Conservation (phyloP, 2,329 filamentous ascomycete genomes). For the Fusarium mangiferae region DNA sequence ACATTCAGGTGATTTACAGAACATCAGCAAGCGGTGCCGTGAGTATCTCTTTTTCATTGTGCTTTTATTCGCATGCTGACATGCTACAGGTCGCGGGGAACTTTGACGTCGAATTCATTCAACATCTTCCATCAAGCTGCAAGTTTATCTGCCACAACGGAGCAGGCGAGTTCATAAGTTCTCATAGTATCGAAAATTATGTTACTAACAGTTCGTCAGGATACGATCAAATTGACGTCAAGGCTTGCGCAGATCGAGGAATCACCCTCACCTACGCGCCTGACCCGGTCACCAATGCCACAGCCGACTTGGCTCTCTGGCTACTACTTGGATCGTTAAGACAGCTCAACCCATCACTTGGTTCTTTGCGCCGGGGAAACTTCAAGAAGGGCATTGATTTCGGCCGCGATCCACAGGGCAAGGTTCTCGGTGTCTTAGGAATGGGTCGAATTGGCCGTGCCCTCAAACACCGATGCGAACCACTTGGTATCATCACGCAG, state of each 20-base stretch:
- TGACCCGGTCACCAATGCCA: slow-evolving; percentile 74
- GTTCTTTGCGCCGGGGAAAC: slow-evolving; percentile 65
- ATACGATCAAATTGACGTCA: slow-evolving; percentile 76
- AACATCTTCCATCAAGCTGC: slow-evolving; percentile 12
- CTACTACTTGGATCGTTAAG: slow-evolving; percentile 76
- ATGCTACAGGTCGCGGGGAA: slow-evolving; percentile 21
- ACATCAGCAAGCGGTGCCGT: slow-evolving; percentile 40
- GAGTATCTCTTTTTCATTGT: not conserved
- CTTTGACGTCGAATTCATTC: slow-evolving; percentile 28
- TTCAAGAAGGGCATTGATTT: slow-evolving; percentile 66
- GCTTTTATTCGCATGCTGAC: too few relatives aligned
- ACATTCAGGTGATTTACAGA: slow-evolving; percentile 34
- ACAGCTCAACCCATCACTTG: slow-evolving; percentile 70
- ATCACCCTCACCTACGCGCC: slow-evolving; percentile 76
- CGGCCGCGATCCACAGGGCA: slow-evolving; percentile 75
- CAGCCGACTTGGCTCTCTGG: slow-evolving; percentile 77
- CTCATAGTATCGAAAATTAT: not conserved
- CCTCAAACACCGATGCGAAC: slow-evolving; percentile 58
- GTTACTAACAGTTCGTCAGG: slow-evolving; percentile 49
- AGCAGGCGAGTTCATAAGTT: not conserved
- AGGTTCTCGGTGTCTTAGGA: slow-evolving; percentile 67
- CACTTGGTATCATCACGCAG: slow-evolving; percentile 66
- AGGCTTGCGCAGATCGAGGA: slow-evolving; percentile 62
- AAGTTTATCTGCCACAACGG: slow-evolving; percentile 61
- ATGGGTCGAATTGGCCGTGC: slow-evolving; percentile 69